phyloP scores from a whole-genome alignment of 768 basidiomycete genomes.

The Boletales sp. region DNA sequence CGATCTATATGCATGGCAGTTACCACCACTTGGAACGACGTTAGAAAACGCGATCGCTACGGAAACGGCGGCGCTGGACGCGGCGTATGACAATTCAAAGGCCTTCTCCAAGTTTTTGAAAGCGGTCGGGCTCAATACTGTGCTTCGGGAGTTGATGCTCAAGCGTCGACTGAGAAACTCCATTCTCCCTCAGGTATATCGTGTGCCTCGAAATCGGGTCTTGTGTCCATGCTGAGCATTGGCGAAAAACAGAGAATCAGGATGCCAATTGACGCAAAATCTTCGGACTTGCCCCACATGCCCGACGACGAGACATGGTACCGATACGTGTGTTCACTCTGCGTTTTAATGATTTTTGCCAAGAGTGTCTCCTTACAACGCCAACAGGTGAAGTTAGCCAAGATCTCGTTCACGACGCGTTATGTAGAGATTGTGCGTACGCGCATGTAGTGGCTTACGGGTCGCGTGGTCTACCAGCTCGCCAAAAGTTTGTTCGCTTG shows the following conservation, averaged over 20 bases:
- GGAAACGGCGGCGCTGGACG: constrained; percentile 10
- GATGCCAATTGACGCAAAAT: constrained; percentile 28
- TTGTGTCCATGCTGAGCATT: background rate
- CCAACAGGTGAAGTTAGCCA: constrained; percentile 14
- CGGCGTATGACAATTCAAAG: constrained; percentile 39
- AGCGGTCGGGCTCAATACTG: constrained; percentile 15
- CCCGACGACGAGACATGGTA: constrained; percentile 36
- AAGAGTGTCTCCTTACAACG: no score
- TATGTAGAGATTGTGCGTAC: constrained; percentile 18
- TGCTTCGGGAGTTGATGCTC: constrained; percentile 18
- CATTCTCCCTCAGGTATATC: constrained; percentile 39
- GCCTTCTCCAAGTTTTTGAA: constrained; percentile 34
- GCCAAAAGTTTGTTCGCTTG: no score
- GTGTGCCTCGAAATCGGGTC: constrained; percentile 8
- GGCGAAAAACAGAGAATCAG: constrained; percentile 9
- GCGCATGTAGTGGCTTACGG: background rate
- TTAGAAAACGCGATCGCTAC: background rate
- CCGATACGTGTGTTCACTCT: constrained; percentile 21
- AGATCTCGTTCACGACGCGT: constrained; percentile 15
- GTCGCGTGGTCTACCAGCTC: no score
- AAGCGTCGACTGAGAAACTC: constrained; percentile 27
- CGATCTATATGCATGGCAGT: constrained; percentile 5
- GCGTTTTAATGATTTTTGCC: background rate
- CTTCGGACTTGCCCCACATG: constrained; percentile 33
- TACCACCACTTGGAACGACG: constrained; percentile 10